Base-by-base conservation (phyloP, 805 yeast species). In the Nakazawaea anatomiae region DNA sequence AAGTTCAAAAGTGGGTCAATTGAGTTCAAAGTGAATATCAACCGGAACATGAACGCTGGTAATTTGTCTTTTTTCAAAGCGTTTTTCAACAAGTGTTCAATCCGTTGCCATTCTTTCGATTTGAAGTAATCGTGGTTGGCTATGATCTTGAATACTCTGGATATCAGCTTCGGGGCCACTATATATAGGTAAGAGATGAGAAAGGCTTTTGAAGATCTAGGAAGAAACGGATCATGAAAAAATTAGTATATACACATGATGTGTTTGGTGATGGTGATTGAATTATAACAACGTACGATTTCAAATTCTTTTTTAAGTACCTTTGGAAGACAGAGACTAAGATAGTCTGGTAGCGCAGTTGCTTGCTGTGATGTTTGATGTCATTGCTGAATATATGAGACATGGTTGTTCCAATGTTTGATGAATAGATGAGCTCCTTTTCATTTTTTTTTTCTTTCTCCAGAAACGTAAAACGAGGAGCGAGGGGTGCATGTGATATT, bases 151-250 rank as follows among this genome's bases (percentile, higher is more conserved):
- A 46, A 34, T 49, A 55, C 42, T 38, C 47, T 46, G 11, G 57
- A 55, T 18, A 68, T 43, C 11, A 63, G 50, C 50, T 60, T 63
- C 11, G 74, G 74, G 5, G 67, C 49, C n/a, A 62, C 60, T 25
- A 70, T 65, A 53, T 70, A 70, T 7, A 68, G 46, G 50, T 67
- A 69, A 18, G 72, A 69, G 46, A 60, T 61, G 8, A 66, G 36
- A 51, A 67, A 69, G 5, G 74, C 73, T 46, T 63, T 64, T 2
- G 52, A 39, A 4, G 54, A 48, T 3, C 54, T 51, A 28, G 5
- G 9, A 11, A 32, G 35, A 11, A 32, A 32, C 8, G 11, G 11
- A 32, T 8, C 11, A 32, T 32, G 35, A 8, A 11, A 32, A 32
- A 9, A 11, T 32, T 32, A 32, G 35, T 32, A 8, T 32, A 9